Conservation (phyloP, 768 basidiomycete genomes). For the Boletus rex-veris region DNA sequence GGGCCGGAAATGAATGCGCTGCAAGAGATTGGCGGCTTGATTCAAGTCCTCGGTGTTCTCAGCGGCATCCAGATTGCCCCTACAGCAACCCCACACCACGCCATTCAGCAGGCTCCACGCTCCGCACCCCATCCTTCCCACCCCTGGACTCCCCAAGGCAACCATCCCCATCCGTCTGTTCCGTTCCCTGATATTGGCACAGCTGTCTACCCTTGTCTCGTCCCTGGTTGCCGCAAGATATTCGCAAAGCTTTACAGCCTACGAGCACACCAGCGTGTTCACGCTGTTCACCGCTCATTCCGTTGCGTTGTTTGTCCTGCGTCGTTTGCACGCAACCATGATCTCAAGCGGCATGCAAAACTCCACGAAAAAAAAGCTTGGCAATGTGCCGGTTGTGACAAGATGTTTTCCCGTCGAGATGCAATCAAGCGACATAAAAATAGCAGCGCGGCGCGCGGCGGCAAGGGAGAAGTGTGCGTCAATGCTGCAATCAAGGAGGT, state of each 20-base stretch:
- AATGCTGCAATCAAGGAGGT: conserved; percentile 62
- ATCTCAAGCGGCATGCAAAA: conserved; percentile 73
- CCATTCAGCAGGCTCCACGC: conserved; percentile 20
- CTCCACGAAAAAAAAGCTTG: conserved; percentile 71
- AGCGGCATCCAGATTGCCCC: conserved; percentile 69
- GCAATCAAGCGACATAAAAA: conserved; percentile 79
- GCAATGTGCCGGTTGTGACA: conserved; percentile 71
- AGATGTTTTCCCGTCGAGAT: conserved; percentile 73
- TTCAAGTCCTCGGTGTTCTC: conserved; percentile 78
- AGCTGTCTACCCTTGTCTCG: conserved; percentile 78
- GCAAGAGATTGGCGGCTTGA: conserved; percentile 76
- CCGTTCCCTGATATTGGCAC: conserved; percentile 55
- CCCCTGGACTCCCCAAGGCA: conserved; percentile 28
- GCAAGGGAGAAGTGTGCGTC: conserved; percentile 50
- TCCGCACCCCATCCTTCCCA: conserved; percentile 36
- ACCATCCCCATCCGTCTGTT: conserved; percentile 21
- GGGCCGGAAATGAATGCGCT: conserved; percentile 54
- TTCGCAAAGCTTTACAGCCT: conserved; percentile 69
- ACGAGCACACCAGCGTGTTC: conserved; percentile 67
- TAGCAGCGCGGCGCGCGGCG: conserved; percentile 48
- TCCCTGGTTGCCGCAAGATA: conserved; percentile 59
- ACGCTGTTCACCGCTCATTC: conserved; percentile 62
- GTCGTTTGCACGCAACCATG: conserved; percentile 75
- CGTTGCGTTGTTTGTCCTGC: conserved; percentile 65
- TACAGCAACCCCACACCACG: conserved; percentile 31